phyloP scores from a whole-genome alignment of 1,284 basidiomycete genomes.

The Austroboletus niveus region DNA sequence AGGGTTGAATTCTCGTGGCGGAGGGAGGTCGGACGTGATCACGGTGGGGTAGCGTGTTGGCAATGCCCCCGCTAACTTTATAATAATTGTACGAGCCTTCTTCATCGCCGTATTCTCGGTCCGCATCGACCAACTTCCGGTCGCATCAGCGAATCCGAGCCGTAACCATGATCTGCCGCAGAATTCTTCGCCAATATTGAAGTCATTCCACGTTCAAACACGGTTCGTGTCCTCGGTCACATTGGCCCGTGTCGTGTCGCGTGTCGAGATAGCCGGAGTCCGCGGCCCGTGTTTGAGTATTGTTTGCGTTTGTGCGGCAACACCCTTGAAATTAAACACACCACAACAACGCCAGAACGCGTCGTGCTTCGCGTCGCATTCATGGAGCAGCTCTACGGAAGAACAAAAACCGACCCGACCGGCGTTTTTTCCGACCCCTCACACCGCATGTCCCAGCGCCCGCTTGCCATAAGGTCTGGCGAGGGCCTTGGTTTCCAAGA shows the following conservation, averaged over 20 bases:
- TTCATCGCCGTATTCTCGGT: slow-evolving; percentile 5
- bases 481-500: slow-evolving; percentile 28
- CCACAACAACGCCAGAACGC: slow-evolving; percentile 28
- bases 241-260: background rate
- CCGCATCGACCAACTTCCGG: background rate
- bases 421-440: slow-evolving; percentile 16
- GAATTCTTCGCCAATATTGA: slow-evolving; percentile 9
- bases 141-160: slow-evolving; percentile 15
- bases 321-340: slow-evolving; percentile 26
- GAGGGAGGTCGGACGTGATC: slow-evolving; percentile 7
- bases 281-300: background rate
- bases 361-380: background rate
- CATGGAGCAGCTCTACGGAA: slow-evolving; percentile 26
- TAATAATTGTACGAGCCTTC: background rate
- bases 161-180: slow-evolving; percentile 8
- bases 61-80: background rate
- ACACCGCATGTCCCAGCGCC: slow-evolving; percentile 28
- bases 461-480: slow-evolving; percentile 26
- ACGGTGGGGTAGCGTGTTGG: slow-evolving; percentile 1
- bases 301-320: slow-evolving; percentile 27
- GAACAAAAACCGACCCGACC: background rate
- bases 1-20: slow-evolving; percentile 8
- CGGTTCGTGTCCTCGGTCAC: background rate
- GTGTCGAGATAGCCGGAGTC: background rate
- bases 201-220: background rate